phyloP scores from a whole-genome alignment of 768 basidiomycete species.

The Suillus tomentosus region DNA sequence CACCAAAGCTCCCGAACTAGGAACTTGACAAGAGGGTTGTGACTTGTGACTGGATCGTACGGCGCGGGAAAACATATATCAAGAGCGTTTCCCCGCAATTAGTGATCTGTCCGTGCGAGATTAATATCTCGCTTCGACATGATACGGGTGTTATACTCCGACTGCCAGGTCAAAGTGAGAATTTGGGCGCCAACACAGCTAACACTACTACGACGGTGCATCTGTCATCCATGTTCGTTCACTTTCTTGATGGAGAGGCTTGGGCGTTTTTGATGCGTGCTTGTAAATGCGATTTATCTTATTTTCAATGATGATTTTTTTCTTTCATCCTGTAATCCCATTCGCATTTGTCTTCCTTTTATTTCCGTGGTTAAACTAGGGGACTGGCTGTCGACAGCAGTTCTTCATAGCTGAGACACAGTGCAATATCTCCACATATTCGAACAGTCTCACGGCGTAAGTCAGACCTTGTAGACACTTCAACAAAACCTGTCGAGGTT shows the following conservation, averaged over 20 bases:
- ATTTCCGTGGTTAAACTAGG: neutral
- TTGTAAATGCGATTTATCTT: neutral
- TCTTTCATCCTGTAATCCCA: neutral
- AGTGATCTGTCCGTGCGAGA: neutral
- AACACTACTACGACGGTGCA: neutral
- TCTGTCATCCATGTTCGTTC: neutral
- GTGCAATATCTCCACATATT: neutral
- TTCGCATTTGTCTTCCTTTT: neutral
- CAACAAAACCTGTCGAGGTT: neutral
- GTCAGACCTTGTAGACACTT: neutral
- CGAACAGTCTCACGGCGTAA: neutral
- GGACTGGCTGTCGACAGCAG: neutral
- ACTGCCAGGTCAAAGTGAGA: neutral
- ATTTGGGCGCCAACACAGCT: neutral
- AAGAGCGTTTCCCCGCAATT: constrained; percentile 2
- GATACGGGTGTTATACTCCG: neutral
- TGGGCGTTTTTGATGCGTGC: neutral
- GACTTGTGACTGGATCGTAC: neutral
- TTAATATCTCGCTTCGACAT: neutral
- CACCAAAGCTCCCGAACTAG: neutral
- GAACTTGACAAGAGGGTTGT: neutral
- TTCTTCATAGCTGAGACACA: neutral
- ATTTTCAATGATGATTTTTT: constrained; percentile 1
- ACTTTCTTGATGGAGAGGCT: neutral
- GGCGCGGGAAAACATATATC: neutral